Evolutionary conservation across 805 yeast genomes (phyloP).

Genomic region (Lachancea fermentati): DNA sequence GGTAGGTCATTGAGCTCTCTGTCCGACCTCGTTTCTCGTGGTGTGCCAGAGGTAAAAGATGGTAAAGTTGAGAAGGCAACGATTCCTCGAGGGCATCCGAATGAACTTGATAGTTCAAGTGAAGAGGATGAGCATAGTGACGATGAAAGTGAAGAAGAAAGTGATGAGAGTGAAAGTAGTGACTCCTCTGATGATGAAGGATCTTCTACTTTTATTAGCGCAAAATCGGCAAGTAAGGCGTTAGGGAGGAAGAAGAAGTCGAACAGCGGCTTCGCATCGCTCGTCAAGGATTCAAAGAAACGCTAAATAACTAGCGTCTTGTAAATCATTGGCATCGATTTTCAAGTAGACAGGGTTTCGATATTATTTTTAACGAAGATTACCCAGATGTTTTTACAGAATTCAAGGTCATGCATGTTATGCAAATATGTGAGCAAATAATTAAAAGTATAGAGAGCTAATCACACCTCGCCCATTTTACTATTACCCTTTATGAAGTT

Average conservation of each 20-base stretch:
- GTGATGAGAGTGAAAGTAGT: constrained; percentile 17
- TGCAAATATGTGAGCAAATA: neutral
- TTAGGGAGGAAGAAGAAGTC: constrained; percentile 34
- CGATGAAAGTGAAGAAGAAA: constrained; percentile 26
- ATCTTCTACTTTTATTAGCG: constrained; percentile 35
- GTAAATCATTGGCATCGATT: neutral
- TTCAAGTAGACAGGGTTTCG: too few relatives aligned
- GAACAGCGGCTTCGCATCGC: constrained; percentile 44
- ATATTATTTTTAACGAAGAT: too few relatives aligned
- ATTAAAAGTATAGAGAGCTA: neutral
- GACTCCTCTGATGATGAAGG: constrained; percentile 23
- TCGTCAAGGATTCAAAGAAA: constrained; percentile 42
- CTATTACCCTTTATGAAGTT: constrained; percentile 67
- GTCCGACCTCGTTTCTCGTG: constrained; percentile 55
- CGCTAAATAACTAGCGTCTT: constrained; percentile 7
- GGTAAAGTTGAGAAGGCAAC: constrained; percentile 20
- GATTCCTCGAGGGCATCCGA: constrained; percentile 1
- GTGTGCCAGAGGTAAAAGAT: constrained; percentile 63
- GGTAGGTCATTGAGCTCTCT: constrained; percentile 46
- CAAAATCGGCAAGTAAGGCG: constrained; percentile 40
- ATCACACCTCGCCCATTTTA: constrained; percentile 25
- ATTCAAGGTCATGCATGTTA: too few relatives aligned
- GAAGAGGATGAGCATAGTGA: constrained; percentile 15
- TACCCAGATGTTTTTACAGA: too few relatives aligned
- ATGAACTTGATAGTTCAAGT: constrained; percentile 7